These are phyloP conservation scores for Miscanthus sacchariflorus DNA, from an alignment of 202 grass and related monocot species.

Conservation along the genomic window DNA sequence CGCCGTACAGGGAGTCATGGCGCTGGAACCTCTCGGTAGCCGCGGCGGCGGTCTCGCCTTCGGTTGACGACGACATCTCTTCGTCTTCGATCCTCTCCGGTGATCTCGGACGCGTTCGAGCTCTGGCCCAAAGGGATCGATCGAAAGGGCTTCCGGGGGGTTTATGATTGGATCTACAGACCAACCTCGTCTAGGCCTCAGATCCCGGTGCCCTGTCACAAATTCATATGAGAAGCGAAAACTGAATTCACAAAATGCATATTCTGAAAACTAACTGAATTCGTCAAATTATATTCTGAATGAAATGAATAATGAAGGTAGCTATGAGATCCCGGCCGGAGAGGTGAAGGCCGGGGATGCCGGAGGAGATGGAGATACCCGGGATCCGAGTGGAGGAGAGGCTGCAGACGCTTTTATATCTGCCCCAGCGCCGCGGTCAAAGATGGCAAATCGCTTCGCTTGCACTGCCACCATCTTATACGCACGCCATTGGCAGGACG, in stretches of 20 bases:
- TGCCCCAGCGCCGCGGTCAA: not conserved
- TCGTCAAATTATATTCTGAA: too few relatives aligned
- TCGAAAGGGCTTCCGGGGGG: not conserved
- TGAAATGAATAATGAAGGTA: too few relatives aligned
- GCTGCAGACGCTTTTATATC: not conserved
- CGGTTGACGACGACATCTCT: conserved; percentile 23
- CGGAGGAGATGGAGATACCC: not conserved
- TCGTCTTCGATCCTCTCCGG: not conserved
- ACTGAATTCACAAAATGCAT: not conserved
- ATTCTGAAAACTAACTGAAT: not conserved
- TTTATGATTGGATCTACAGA: conserved; percentile 19
- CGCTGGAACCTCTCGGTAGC: conserved; percentile 44
- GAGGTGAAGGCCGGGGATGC: not conserved
- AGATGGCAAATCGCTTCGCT: not conserved
- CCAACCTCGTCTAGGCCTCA: conserved; percentile 12
- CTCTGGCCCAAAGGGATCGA: not conserved
- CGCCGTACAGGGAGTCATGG: conserved; percentile 62
- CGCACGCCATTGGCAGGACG: not conserved
- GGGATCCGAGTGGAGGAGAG: not conserved
- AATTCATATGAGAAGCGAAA: not conserved
- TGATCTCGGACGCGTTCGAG: not conserved
- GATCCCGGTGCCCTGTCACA: conserved; percentile 14
- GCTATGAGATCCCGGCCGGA: not conserved
- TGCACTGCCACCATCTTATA: not conserved
- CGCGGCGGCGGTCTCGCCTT: not conserved